Base-by-base conservation (phyloP, 2,329 filamentous ascomycete genomes). In the Elsinoe arachidis region DNA sequence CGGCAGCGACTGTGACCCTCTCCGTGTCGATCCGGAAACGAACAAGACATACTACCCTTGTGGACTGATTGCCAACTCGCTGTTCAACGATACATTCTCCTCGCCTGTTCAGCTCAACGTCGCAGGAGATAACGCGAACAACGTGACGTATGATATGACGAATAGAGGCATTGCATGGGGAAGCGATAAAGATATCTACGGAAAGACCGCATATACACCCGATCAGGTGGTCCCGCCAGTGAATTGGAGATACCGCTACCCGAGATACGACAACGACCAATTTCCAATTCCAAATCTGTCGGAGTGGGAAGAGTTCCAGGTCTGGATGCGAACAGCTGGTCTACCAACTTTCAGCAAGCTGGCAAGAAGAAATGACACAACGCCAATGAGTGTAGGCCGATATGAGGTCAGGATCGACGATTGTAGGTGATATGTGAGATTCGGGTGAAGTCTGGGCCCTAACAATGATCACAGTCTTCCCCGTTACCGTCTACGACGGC, bases 321-420 rank as follows among this genome's bases (percentile, higher is more conserved):
- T 97, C 19, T 99, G 93, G 93, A 99, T 99, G 93, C 85, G 93
- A 65, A 95, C 95, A 1, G 93, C 93, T 21, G 93, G 92, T 58
- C 75, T 97, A 65, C 93, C 93, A 1, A 87, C 86, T 4, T 99
- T 99, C 70, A 96, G 88, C 80, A 99, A 99, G 76, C 78, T 99
- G 47, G 89, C 90, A 46, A 82, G 86, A 71, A 82, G 90, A 59
- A 96, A 96, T 68, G 86, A 96, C 68, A 77, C 77, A 0, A 74
- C 79, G 1, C 69, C 75, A 0, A 86, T 99, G 86, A 66, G 69
- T 34, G 68, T 75, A 14, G 93, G 92, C 26, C 82, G 74, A 17
- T 99, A 99, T 70, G 76, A 83, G 61, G 74, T 99, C 55, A 77
- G 87, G 54, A 87, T 97, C 61, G 78, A 84, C 59, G 81, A 91